Evolutionary conservation across 495 filamentous ascomycete genomes (phyloP).

Genomic region (Lasiosphaeriaceae sp.): DNA sequence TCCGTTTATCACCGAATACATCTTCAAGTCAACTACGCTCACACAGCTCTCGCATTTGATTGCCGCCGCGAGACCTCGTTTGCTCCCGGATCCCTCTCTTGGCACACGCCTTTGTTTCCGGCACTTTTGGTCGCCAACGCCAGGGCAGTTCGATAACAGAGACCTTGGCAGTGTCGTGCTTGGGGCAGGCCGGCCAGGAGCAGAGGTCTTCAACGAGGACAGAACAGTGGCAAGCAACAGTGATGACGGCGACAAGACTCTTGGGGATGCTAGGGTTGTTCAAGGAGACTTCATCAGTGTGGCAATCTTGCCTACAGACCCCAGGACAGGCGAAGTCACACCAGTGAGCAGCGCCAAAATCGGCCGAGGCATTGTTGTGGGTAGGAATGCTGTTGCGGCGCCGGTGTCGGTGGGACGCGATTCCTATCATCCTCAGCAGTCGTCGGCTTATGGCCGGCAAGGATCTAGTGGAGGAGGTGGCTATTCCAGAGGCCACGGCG

Average conservation of each 20-base stretch:
- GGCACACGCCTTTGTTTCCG: slow-evolving; percentile 84
- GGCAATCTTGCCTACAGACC: slow-evolving; percentile 69
- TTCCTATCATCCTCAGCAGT: neutral
- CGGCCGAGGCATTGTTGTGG: slow-evolving; percentile 30
- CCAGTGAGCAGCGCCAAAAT: slow-evolving; percentile 42
- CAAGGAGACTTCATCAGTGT: slow-evolving; percentile 85
- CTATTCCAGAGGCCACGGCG: neutral
- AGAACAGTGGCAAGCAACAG: slow-evolving; percentile 38
- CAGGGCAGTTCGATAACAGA: slow-evolving; percentile 65
- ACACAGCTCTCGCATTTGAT: slow-evolving; percentile 72
- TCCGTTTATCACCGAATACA: slow-evolving; percentile 76
- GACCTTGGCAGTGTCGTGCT: slow-evolving; percentile 82
- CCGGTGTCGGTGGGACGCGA: too few relatives aligned
- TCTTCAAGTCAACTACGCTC: slow-evolving; percentile 81
- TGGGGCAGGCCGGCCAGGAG: slow-evolving; percentile 54
- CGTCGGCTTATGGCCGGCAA: neutral
- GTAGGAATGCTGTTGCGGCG: neutral
- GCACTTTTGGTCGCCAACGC: slow-evolving; percentile 39
- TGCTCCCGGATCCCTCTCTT: slow-evolving; percentile 70
- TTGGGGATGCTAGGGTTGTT: slow-evolving; percentile 73
- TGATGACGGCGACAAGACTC: slow-evolving; percentile 55
- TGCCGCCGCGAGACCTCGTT: slow-evolving; percentile 21
- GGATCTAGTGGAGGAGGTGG: slow-evolving; percentile 7
- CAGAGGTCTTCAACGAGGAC: slow-evolving; percentile 28
- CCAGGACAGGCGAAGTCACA: slow-evolving; percentile 66